Conservation (phyloP, 192 early-diverging fungal species). For the Linnemannia elongata region DNA sequence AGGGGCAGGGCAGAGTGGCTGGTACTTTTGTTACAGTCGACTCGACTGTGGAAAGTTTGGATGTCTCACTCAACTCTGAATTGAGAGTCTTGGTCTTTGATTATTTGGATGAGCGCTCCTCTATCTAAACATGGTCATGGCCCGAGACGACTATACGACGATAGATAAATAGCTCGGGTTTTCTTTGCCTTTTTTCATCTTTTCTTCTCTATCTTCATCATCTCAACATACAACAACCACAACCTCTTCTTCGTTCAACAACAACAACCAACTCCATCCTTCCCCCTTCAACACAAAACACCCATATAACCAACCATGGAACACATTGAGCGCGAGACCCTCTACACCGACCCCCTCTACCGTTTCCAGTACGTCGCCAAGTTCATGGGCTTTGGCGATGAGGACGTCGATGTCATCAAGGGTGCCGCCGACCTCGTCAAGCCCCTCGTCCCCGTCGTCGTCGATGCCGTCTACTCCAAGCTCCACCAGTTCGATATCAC, state of each 20-base stretch:
- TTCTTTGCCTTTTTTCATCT: background rate
- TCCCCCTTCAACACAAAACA: background rate
- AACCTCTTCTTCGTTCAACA: background rate
- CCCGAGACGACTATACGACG: background rate
- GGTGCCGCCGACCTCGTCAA: slow-evolving; percentile 71
- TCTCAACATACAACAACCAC: background rate
- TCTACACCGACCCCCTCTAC: slow-evolving; percentile 83
- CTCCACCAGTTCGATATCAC: slow-evolving; percentile 82
- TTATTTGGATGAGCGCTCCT: background rate
- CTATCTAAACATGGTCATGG: slow-evolving; percentile 5
- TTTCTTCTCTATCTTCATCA: background rate
- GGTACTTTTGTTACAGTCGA: background rate
- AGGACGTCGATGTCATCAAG: slow-evolving; percentile 79
- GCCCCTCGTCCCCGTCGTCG: slow-evolving; percentile 79
- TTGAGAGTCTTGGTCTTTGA: background rate
- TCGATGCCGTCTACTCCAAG: slow-evolving; percentile 83
- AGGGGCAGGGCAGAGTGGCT: background rate
- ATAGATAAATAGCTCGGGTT: background rate
- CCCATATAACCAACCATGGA: slow-evolving; percentile 50
- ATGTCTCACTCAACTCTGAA: background rate
- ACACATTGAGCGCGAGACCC: slow-evolving; percentile 73
- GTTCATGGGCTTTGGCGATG: slow-evolving; percentile 79
- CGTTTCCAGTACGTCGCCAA: slow-evolving; percentile 82
- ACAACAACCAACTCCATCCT: background rate
- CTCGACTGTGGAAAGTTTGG: background rate